These are phyloP conservation scores for Akanthomyces uredinophilus DNA, from an alignment of 2,329 filamentous ascomycete species.

Conservation along the genomic window DNA sequence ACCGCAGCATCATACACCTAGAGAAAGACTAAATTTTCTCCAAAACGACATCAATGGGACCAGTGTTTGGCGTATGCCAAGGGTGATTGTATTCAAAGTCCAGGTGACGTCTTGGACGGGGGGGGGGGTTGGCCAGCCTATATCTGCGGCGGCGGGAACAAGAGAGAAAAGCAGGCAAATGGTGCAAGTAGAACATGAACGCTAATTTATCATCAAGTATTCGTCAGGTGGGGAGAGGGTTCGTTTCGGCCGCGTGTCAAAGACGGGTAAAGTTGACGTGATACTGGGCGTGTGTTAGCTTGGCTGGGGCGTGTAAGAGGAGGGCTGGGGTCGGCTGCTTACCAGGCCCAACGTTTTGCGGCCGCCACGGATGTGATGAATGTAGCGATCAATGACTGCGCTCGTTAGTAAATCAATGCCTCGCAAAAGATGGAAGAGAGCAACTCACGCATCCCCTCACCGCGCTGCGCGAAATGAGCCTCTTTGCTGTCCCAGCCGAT, in stretches of 20 bases:
- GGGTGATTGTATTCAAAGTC: slow-evolving; percentile 12
- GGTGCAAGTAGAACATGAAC: slow-evolving; percentile 2
- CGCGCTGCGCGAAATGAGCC: slow-evolving; percentile 31
- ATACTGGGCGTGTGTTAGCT: slow-evolving; percentile 12
- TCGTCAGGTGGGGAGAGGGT: slow-evolving; percentile 5
- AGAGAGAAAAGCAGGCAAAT: background rate
- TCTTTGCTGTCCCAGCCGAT: slow-evolving; percentile 37
- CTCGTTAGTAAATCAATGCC: background rate
- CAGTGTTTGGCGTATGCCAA: slow-evolving; percentile 11
- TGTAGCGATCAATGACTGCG: slow-evolving; percentile 14
- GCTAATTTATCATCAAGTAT: slow-evolving; percentile 13
- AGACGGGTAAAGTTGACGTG: slow-evolving; percentile 16
- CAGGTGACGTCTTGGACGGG: background rate
- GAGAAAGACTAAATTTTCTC: background rate
- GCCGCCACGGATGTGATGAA: slow-evolving; percentile 14
- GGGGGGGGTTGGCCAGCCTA: background rate
- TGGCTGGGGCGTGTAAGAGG: background rate
- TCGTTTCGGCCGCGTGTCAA: slow-evolving; percentile 11
- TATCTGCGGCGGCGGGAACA: background rate
- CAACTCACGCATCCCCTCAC: slow-evolving; percentile 26
- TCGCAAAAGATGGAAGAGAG: background rate
- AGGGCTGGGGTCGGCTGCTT: background rate
- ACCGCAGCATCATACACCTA: background rate
- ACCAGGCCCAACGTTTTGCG: slow-evolving; percentile 15
- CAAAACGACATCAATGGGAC: background rate